Evolutionary conservation across 352 stramenopile species (phyloP), one percentile per base, ranked within the genome.

Genomic region (Phytophthora capsici): DNA sequence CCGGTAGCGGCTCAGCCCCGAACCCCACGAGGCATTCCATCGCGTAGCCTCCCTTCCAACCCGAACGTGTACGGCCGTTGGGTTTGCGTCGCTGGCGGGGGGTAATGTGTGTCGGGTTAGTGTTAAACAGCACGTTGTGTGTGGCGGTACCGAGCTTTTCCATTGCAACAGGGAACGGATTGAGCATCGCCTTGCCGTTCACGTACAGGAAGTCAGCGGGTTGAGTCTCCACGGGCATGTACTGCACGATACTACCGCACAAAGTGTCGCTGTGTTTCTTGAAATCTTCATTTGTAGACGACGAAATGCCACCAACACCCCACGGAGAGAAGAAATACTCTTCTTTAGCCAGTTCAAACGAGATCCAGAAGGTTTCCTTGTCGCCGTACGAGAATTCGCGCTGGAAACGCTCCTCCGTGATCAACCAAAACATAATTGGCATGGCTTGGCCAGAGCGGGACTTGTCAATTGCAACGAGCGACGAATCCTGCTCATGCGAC

Each of bases 341-440:
- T 34, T 55, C 34, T 16, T 82, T 70, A 1, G 73, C 66, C 23
- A 90, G 71, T 50, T 87, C 80, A 54, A 70, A 91, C n/a, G 82
- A 64, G 32, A 93, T 60, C 84, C 82, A 93, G 38, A 90, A 91
- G 2, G 73, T 60, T 49, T 93, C 84, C 64, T 91, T 90, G 69
- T 90, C 80, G 3, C 82, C 80, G 64, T 72, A 89, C 2, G 78
- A 90, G 34, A 84, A 89, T 40, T 75, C 59, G 32, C 69, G 62
- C 13, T 59, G 32, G 49, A 90, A 88, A 4, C 82, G 80, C 57
- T 79, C 63, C 47, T 84, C 52, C 3, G 78, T 82, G 48, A 90
- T 84, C 12, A 93, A 61, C 57, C 75, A 85, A 61, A 80, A 84
- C 25, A 93, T 71, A 38, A 90, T 73, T 0, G 84, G 56, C 41